Base-by-base conservation (phyloP, 371 early-diverging fungal genomes). In the Haplosporangium sp. region DNA sequence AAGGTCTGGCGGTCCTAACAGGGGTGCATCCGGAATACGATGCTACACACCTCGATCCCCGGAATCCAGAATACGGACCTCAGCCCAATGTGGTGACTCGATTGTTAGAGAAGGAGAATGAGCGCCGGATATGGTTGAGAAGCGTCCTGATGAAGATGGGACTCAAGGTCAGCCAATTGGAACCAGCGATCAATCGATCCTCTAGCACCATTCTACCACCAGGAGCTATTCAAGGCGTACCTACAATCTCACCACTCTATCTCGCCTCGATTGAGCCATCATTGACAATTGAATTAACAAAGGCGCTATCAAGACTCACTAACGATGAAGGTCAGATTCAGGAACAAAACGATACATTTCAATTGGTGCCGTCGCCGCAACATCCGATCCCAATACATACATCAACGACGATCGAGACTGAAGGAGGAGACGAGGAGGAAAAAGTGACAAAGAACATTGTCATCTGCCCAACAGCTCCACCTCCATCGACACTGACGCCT, bases 1-100 rank as follows among this genome's bases (percentile, higher is more conserved):
- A 79, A 8, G 95, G 95, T 0, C 43, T 76, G 11, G 94, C 95
- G 0, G 65, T 94, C 6, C 64, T 95, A 21, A 81, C 90, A 3
- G 92, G 91, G 1, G 77, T 90, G 14, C 95, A 95, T 60, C 89
- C 92, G 7, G 95, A 95, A 73, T 95, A 92, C 71, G 88, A 87
- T 41, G 84, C 89, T 51, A 67, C 83, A 16, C 82, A 75, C 41
- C 51, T 88, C 60, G 84, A 82, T 62, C 61, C 82, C 8, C 52
- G 64, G 36, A 65, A 82, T 20, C 74, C 75, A 5, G 82, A 83
- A 13, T 69, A 84, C 18, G 73, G 73, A 37, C 68, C 82, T 10
- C 69, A 62, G 41, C 77, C 77, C 42, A 64, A 80, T 12, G 68
- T 91, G n/a, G 69, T 90, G 10, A 60, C 74, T 2, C 75, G 74